phyloP scores from a whole-genome alignment of 352 stramenopile genomes.

The Halophytophthora batemanensis region DNA sequence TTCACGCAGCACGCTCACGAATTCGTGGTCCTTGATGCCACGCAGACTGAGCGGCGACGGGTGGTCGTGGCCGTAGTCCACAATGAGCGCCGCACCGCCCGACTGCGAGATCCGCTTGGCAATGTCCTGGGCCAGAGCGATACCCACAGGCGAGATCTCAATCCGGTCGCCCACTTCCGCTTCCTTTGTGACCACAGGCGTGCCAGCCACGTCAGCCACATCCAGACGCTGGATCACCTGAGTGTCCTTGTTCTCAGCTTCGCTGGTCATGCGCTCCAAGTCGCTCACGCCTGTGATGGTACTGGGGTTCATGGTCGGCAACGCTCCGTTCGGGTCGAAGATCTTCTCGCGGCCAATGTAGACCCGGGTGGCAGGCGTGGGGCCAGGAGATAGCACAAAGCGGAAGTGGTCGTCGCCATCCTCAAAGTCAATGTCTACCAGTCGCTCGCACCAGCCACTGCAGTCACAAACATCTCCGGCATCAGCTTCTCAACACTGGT shows the following conservation, averaged over 20 bases:
- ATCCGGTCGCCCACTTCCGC: slow-evolving; percentile 85
- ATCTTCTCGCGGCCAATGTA: slow-evolving; percentile 84
- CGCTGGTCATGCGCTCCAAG: slow-evolving; percentile 23
- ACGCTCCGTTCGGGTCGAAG: slow-evolving; percentile 49
- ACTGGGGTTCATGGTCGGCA: slow-evolving; percentile 24
- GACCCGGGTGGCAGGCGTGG: slow-evolving; percentile 89
- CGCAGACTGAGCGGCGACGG: slow-evolving; percentile 88
- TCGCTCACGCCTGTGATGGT: slow-evolving; percentile 24
- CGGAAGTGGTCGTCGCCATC: slow-evolving; percentile 87
- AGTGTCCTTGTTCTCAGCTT: neutral
- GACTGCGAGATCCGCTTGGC: slow-evolving; percentile 81
- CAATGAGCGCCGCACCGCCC: slow-evolving; percentile 87
- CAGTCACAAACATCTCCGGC: slow-evolving; percentile 7
- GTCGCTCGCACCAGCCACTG: slow-evolving; percentile 91
- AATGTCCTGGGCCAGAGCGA: slow-evolving; percentile 92
- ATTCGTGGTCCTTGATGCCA: slow-evolving; percentile 93
- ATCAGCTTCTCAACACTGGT: too few relatives aligned
- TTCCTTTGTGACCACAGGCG: slow-evolving; percentile 45
- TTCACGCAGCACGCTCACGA: slow-evolving; percentile 91
- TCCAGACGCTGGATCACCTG: slow-evolving; percentile 41
- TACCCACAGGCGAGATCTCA: slow-evolving; percentile 92
- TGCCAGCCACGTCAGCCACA: slow-evolving; percentile 33
- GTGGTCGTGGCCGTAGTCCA: slow-evolving; percentile 95
- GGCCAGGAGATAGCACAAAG: slow-evolving; percentile 91
- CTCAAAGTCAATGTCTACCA: slow-evolving; percentile 90